Conservation (phyloP, 768 basidiomycete species). For the Lactarius evosmus region DNA sequence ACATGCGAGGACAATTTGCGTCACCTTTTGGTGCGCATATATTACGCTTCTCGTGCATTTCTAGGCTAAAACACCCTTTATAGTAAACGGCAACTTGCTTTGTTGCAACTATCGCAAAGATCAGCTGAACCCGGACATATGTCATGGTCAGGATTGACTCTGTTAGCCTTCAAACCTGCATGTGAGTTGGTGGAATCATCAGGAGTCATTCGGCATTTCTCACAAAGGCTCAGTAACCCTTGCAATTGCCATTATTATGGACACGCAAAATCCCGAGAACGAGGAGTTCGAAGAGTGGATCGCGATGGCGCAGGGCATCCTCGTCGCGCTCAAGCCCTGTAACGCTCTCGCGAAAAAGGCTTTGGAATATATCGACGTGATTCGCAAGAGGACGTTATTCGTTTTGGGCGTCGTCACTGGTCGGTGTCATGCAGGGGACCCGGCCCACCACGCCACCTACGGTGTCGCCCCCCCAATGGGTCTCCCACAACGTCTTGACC, state of each 20-base stretch:
- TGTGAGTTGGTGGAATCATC: constrained; percentile 19
- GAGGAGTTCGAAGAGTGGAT: constrained; percentile 33
- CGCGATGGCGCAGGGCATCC: constrained; percentile 25
- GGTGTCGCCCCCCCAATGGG: constrained; percentile 14
- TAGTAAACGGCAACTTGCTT: constrained; percentile 29
- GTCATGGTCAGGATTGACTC: constrained; percentile 22
- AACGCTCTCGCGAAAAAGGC: constrained; percentile 28
- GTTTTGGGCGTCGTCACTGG: constrained; percentile 22
- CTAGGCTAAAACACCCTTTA: background rate
- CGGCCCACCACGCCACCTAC: background rate
- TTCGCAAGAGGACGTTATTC: constrained; percentile 28
- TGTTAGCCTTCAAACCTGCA: constrained; percentile 26
- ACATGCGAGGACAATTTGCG: constrained; percentile 24
- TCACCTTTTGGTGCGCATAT: constrained; percentile 18
- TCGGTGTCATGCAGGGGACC: constrained; percentile 8
- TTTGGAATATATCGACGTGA: constrained; percentile 24
- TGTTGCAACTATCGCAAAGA: constrained; percentile 21
- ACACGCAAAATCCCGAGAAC: constrained; percentile 25
- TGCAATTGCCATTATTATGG: constrained; percentile 32
- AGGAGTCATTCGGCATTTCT: background rate
- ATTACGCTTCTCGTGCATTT: background rate
- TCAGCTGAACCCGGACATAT: constrained; percentile 5
- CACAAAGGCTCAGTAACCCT: constrained; percentile 25
- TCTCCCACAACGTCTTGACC: constrained; percentile 22
- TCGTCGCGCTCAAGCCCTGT: constrained; percentile 17